Evolutionary conservation across 177 flowering plant genomes (phyloP).

Genomic region (Vitis hybrid): DNA sequence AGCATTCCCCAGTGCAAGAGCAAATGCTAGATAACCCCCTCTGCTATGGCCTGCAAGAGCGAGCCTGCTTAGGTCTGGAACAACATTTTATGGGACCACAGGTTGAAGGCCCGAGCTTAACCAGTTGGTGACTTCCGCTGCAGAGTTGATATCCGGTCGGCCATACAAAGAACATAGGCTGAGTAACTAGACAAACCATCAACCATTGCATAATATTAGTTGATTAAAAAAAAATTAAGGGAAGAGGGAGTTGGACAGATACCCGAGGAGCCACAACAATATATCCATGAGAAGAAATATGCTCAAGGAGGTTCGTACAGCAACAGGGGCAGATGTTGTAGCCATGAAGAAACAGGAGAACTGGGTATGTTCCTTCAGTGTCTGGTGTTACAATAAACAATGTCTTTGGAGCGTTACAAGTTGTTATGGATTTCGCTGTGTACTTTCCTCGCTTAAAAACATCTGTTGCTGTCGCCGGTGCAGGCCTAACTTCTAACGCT

Average conservation of each 20-base stretch:
- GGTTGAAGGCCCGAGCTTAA: constrained; percentile 25
- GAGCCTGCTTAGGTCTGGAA: constrained; percentile 24
- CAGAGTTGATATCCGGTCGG: constrained; percentile 19
- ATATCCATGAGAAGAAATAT: constrained; percentile 49
- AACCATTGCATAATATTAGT: not conserved
- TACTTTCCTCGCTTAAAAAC: constrained; percentile 7
- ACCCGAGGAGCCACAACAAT: constrained; percentile 52
- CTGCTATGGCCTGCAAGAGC: constrained; percentile 54
- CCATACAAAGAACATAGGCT: constrained; percentile 6
- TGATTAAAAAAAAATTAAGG: no score
- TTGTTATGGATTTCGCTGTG: constrained; percentile 1
- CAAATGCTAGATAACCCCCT: constrained; percentile 50
- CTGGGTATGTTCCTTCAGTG: constrained; percentile 30
- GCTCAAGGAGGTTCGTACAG: constrained; percentile 29
- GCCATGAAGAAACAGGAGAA: constrained; percentile 42
- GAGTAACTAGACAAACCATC: constrained; percentile 8
- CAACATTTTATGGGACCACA: constrained; percentile 24
- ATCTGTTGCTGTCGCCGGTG: not conserved
- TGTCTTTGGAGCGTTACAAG: constrained; percentile 24
- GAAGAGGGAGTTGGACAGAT: not conserved
- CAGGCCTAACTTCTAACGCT: not conserved
- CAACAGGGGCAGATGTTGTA: constrained; percentile 16
- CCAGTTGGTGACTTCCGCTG: constrained; percentile 43
- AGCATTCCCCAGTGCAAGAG: constrained; percentile 22
- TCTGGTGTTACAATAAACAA: constrained; percentile 30